These are phyloP conservation scores for Calonectria leucothoes DNA, from an alignment of 2,329 filamentous ascomycete genomes.

Conservation along the genomic window DNA sequence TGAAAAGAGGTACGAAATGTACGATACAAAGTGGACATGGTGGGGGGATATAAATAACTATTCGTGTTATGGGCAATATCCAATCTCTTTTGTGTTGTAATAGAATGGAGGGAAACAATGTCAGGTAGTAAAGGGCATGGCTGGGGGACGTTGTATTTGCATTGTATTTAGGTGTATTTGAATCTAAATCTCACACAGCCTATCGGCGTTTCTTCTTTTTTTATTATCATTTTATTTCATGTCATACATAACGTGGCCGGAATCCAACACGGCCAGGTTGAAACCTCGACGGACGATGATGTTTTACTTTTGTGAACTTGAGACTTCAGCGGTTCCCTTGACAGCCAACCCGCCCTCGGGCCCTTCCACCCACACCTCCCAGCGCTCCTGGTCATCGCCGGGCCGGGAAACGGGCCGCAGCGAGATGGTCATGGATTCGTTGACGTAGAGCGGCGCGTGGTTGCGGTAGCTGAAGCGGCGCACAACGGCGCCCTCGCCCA, in stretches of 20 bases:
- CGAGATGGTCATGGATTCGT: constrained; percentile 78
- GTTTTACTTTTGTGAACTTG: background rate
- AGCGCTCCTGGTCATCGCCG: constrained; percentile 54
- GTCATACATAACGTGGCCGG: no score
- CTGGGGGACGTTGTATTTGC: constrained; percentile 5
- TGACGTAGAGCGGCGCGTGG: constrained; percentile 81
- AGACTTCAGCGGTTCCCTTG: constrained; percentile 60
- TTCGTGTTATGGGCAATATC: background rate
- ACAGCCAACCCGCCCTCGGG: constrained; percentile 72
- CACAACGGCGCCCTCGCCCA: constrained; percentile 51
- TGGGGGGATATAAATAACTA: background rate
- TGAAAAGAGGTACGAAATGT: constrained; percentile 21
- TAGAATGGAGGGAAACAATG: constrained; percentile 4
- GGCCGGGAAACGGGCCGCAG: constrained; percentile 58
- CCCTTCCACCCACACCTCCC: constrained; percentile 51
- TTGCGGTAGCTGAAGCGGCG: constrained; percentile 81
- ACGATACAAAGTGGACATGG: constrained; percentile 25
- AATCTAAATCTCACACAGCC: constrained; percentile 23
- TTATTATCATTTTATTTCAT: no score
- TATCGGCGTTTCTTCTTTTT: constrained; percentile 24
- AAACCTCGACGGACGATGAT: background rate
- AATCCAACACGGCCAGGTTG: background rate
- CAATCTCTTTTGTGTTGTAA: constrained; percentile 4
- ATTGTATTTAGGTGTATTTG: constrained; percentile 15
- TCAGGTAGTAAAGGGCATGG: constrained; percentile 7